Percentiles rank a stretch among this genome's conserved stretches.
Conservation (phyloP, 805 yeast species). For the Saccharomyces kudriavzevii region DNA sequence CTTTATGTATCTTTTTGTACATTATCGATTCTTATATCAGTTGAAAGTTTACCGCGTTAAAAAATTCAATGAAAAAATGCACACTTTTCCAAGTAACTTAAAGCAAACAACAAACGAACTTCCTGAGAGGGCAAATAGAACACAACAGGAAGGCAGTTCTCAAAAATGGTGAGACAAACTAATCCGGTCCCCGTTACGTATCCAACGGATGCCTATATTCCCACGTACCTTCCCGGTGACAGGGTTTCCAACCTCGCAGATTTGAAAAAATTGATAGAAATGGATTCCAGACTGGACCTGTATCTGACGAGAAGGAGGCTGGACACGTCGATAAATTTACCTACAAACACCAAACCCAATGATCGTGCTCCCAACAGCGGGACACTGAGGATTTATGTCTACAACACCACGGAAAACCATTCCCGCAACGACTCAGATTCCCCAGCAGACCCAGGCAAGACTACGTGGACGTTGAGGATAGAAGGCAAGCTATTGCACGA, state of each 20-base stretch:
- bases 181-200: slow-evolving; percentile 26
- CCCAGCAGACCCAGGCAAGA: slow-evolving; percentile 14
- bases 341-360: slow-evolving; percentile 33
- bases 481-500: slow-evolving; percentile 73
- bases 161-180: slow-evolving; percentile 10
- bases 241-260: slow-evolving; percentile 60
- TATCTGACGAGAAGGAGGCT: slow-evolving; percentile 71
- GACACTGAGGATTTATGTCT: slow-evolving; percentile 62
- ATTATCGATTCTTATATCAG: not conserved
- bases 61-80: not conserved
- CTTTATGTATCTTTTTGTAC: not conserved
- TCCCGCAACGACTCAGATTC: slow-evolving; percentile 42
- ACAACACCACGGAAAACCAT: slow-evolving; percentile 76
- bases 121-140: too few species aligned
- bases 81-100: too few species aligned
- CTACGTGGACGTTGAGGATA: slow-evolving; percentile 76
- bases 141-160: not conserved
- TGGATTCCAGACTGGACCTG: slow-evolving; percentile 75
- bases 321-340: slow-evolving; percentile 51
- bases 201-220: slow-evolving; percentile 50
- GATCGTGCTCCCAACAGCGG: slow-evolving; percentile 37
- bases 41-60: not conserved
- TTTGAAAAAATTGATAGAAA: slow-evolving; percentile 63
- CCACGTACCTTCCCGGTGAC: slow-evolving; percentile 35
- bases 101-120: not conserved